A percentile compares a stretch with the other conserved stretches of the same genome.
phyloP scores from a whole-genome alignment of 495 filamentous ascomycete genomes.

The Trichocladium uniseriatum region DNA sequence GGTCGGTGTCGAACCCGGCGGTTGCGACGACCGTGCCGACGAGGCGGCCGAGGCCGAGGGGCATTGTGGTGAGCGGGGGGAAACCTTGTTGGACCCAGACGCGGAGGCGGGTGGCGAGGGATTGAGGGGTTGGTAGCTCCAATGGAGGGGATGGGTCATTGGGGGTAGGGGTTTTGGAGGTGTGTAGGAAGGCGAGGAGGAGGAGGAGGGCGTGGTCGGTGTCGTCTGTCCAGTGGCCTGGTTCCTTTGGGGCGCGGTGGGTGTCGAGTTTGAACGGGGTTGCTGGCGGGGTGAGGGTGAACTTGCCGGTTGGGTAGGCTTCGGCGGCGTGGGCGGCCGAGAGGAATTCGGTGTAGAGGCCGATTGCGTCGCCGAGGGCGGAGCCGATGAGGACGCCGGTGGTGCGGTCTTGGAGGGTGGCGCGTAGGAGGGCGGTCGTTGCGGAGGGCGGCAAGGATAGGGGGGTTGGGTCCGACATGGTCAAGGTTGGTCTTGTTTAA shows the following conservation, averaged over 20 bases:
- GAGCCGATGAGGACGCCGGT: slow-evolving; percentile 35
- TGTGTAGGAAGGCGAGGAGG: slow-evolving; percentile 30
- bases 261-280: slow-evolving; percentile 28
- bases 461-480: background rate
- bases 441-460: background rate
- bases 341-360: slow-evolving; percentile 42
- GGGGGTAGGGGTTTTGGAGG: too few relatives aligned
- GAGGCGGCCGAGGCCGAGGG: slow-evolving; percentile 34
- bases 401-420: slow-evolving; percentile 27
- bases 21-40: slow-evolving; percentile 27
- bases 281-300: slow-evolving; percentile 23
- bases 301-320: slow-evolving; percentile 27
- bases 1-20: slow-evolving; percentile 24
- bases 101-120: slow-evolving; percentile 33
- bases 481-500: background rate
- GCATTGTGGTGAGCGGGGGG: slow-evolving; percentile 30
- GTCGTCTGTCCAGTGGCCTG: slow-evolving; percentile 43
- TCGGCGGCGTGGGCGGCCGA: slow-evolving; percentile 18
- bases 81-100: slow-evolving; percentile 36
- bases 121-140: slow-evolving; percentile 16
- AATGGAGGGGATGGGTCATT: too few relatives aligned
- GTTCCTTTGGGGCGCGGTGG: slow-evolving; percentile 29
- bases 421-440: slow-evolving; percentile 11
- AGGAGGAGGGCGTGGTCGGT: slow-evolving; percentile 41
- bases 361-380: slow-evolving; percentile 41